Conservation (phyloP, 306 rosid species). For the Corylus americana region DNA sequence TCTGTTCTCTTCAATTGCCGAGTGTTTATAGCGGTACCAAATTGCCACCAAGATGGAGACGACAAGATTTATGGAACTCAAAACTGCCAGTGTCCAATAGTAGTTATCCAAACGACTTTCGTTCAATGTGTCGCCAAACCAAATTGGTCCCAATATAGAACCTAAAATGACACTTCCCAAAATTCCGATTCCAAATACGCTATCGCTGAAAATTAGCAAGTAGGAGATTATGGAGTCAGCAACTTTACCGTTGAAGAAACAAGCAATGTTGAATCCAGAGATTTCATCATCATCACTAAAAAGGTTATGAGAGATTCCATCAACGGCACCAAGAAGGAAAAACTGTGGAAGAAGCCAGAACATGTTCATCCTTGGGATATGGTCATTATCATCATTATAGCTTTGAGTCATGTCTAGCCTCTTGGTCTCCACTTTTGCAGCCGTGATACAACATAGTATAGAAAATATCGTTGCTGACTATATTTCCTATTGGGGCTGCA, state of each 20-base stretch:
- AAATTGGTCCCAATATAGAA: too few relatives aligned
- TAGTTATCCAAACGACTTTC: conserved; percentile 37
- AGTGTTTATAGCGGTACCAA: neutral
- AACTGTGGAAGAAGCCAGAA: conserved; percentile 53
- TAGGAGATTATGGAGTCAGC: neutral
- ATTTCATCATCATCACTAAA: conserved; percentile 6
- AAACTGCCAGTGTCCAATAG: conserved; percentile 26
- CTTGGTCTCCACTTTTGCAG: conserved; percentile 34
- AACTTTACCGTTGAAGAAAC: neutral
- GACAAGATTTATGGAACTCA: conserved; percentile 22
- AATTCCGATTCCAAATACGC: conserved; percentile 29
- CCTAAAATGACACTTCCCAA: conserved; percentile 1
- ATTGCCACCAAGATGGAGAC: conserved; percentile 2
- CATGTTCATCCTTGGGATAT: too few relatives aligned
- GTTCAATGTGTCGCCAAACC: too few relatives aligned
- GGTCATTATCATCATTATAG: too few relatives aligned
- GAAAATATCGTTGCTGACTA: too few relatives aligned
- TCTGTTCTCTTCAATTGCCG: too few relatives aligned
- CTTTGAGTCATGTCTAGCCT: too few relatives aligned
- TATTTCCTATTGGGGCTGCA: too few relatives aligned
- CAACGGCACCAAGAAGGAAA: conserved; percentile 6
- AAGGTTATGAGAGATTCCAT: neutral
- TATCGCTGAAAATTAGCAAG: neutral
- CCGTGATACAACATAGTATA: conserved; percentile 30
- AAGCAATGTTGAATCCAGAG: conserved; percentile 1